Evolutionary conservation across 306 rosid genomes (phyloP), one percentile per base, ranked within the genome.

Genomic region (Quercus bicolor): DNA sequence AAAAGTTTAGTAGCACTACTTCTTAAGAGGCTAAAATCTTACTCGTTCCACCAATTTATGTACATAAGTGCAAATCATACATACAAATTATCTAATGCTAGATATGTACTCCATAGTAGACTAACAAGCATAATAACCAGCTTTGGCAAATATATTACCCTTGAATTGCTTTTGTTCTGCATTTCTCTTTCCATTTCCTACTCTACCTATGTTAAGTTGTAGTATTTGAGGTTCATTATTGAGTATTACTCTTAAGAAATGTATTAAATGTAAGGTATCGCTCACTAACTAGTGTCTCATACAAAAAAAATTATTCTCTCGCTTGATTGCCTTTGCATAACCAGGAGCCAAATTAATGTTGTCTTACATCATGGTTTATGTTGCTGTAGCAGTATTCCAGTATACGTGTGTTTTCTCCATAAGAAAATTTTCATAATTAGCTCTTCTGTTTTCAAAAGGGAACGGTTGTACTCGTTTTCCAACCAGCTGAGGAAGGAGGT

Each of bases 401-500:
- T 29, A 37, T 56, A 8, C 16, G 5, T 31, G 43, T 20, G 28
- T 62, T 5, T 28, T 77, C 33, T 51, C 56, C 19, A 2, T 6
- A 65, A 48, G 54, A 57, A 74, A 34, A 6, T 5, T 68, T 43
- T 68, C 56, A 55, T 53, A 24, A 33, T 2, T 18, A 48, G 14
- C 65, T 51, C 33, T 65, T 66, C 14, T 60, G 75, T 66, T 60
- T 54, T 31, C 56, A 61, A 24, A 16, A 90, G 98, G 98, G 98
- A 85, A 94, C 98, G 13, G 87, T 90, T 15, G 86, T 92, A 79
- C 97, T 94, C 75, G 89, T 94, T 83, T 94, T 94, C 82, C 98
- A 92, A 90, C 97, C 97, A 33, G 98, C 98, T 33, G 98, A 94
- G 86, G 98, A 94, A 88, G 97, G 97, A 77, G 85, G 91, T 64